Percentiles rank a stretch among this genome's conserved stretches.
Evolutionary conservation across 1,139 yeast genomes (phyloP).

Genomic region (Yamadazyma dushanensis): DNA sequence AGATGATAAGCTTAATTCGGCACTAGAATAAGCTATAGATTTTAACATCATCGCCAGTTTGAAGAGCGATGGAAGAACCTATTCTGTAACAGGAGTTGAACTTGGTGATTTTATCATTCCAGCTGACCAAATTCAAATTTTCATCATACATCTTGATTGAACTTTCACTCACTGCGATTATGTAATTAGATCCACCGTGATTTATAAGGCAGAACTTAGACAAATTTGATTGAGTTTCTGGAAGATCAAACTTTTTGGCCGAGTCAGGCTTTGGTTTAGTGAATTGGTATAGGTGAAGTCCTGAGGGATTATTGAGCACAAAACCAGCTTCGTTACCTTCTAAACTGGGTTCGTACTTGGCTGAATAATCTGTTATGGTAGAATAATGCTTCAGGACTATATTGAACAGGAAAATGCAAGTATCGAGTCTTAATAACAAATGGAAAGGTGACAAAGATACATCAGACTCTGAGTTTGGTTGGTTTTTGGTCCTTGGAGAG

Average conservation of each 20-base stretch:
- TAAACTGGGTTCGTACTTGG: slow-evolving; percentile 5
- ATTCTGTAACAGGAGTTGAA: too few species aligned
- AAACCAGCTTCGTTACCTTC: slow-evolving; percentile 11
- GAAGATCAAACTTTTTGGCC: background rate
- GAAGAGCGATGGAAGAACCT: slow-evolving; percentile 8
- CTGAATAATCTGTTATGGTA: slow-evolving; percentile 12
- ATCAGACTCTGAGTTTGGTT: slow-evolving; percentile 8
- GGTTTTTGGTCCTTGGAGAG: slow-evolving; percentile 5
- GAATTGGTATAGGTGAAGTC: slow-evolving; percentile 9
- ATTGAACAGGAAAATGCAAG: slow-evolving; percentile 16
- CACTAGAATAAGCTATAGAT: slow-evolving; percentile 1
- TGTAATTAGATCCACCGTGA: background rate
- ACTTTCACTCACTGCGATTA: slow-evolving; percentile 1
- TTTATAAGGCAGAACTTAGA: background rate
- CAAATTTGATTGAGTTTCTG: background rate
- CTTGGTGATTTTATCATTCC: too few species aligned
- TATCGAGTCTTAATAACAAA: slow-evolving; percentile 15
- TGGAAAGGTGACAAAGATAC: slow-evolving; percentile 13
- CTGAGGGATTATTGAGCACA: slow-evolving; percentile 8
- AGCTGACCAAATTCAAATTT: too few species aligned
- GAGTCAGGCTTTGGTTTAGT: background rate
- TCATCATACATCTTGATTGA: background rate
- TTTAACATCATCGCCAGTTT: slow-evolving; percentile 2
- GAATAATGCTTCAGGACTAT: slow-evolving; percentile 15
- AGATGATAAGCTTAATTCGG: background rate